phyloP scores from a whole-genome alignment of 2,329 filamentous ascomycete species.

The Pyrenochaeta sp. region DNA sequence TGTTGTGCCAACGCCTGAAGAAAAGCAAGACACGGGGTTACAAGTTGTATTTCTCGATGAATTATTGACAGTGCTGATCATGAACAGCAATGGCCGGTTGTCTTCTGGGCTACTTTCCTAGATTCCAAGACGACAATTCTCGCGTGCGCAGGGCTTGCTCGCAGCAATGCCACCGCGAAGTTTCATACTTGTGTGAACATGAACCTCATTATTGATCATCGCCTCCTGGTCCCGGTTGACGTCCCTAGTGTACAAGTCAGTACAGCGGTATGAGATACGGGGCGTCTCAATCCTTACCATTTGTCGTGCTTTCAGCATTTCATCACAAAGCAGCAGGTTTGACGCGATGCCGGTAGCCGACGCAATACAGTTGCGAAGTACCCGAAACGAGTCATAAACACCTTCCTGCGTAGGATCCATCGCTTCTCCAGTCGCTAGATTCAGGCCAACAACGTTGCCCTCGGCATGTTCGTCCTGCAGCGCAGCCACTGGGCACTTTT shows the following conservation, averaged over 20 bases:
- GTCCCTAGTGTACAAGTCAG: slow-evolving; percentile 31
- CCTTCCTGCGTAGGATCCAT: slow-evolving; percentile 96
- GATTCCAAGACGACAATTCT: neutral
- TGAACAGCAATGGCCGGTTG: slow-evolving; percentile 4
- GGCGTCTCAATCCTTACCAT: slow-evolving; percentile 66
- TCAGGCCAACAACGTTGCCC: slow-evolving; percentile 85
- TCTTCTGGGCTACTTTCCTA: neutral
- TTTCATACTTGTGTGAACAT: neutral
- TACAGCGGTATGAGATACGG: neutral
- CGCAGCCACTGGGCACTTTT: slow-evolving; percentile 70
- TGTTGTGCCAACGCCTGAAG: neutral
- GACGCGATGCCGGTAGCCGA: slow-evolving; percentile 95
- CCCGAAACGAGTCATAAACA: slow-evolving; percentile 95
- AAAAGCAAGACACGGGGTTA: neutral
- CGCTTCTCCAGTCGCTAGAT: slow-evolving; percentile 84
- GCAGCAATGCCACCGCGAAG: neutral
- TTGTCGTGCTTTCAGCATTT: slow-evolving; percentile 96
- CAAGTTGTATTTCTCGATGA: slow-evolving; percentile 10
- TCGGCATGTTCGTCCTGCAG: slow-evolving; percentile 87
- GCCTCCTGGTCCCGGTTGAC: slow-evolving; percentile 38
- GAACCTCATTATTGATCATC: slow-evolving; percentile 18
- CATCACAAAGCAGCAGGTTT: slow-evolving; percentile 93
- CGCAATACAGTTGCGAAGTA: slow-evolving; percentile 90
- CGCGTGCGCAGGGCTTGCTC: neutral
- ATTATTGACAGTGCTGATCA: slow-evolving; percentile 10